A percentile compares a stretch with the other conserved stretches of the same genome.
Conservation (phyloP, 2,329 filamentous ascomycete species). For the Didymella pomorum region DNA sequence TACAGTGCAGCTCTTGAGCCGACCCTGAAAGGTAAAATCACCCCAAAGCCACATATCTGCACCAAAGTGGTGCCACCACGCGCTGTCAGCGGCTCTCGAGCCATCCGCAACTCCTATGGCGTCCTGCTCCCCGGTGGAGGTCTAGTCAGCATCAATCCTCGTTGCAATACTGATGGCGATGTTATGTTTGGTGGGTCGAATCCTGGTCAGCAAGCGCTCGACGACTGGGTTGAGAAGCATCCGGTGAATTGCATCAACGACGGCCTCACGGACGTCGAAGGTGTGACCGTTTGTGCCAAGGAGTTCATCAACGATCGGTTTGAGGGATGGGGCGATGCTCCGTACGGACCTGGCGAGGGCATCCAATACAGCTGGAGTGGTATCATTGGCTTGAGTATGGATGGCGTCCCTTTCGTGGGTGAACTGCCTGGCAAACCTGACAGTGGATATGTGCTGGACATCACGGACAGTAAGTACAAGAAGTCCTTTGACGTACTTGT, state of each 20-base stretch:
- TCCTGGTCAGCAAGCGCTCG: constrained; percentile 42
- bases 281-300: constrained; percentile 37
- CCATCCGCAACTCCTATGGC: constrained; percentile 44
- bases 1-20: constrained; percentile 39
- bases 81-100: constrained; percentile 27
- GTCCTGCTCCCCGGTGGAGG: constrained; percentile 41
- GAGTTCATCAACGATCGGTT: constrained; percentile 38
- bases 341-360: constrained; percentile 40
- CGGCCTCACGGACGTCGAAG: constrained; percentile 34
- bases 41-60: constrained; percentile 43
- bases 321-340: constrained; percentile 33
- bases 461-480: constrained; percentile 38
- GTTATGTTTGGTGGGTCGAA: constrained; percentile 47
- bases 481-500: background rate
- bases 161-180: constrained; percentile 40
- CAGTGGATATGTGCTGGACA: constrained; percentile 42
- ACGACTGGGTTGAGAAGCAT: constrained; percentile 40
- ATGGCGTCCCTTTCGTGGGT: constrained; percentile 40
- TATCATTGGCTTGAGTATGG: constrained; percentile 36
- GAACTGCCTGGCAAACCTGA: constrained; percentile 31
- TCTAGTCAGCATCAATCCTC: constrained; percentile 46
- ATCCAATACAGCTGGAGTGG: constrained; percentile 45
- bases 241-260: constrained; percentile 44
- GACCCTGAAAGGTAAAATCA: constrained; percentile 32
- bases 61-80: constrained; percentile 35